phyloP scores from a whole-genome alignment of 2,329 filamentous ascomycete genomes.

The Capronia coronata region DNA sequence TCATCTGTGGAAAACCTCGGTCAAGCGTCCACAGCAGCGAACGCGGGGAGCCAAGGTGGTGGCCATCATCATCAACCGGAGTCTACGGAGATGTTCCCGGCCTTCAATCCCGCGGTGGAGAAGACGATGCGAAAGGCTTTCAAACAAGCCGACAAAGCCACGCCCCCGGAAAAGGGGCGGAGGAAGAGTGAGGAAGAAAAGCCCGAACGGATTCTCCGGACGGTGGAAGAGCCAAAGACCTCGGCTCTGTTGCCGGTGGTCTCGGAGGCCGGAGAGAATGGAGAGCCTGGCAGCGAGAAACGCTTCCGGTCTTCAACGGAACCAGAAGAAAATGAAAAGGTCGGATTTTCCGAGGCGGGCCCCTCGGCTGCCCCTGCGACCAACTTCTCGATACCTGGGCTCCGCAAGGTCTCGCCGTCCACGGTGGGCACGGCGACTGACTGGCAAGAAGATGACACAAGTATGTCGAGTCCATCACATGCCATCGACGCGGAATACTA shows the following conservation, averaged over 20 bases:
- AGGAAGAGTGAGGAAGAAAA: slow-evolving; percentile 51
- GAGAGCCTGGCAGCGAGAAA: slow-evolving; percentile 43
- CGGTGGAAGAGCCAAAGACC: slow-evolving; percentile 49
- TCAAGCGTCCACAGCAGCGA: slow-evolving; percentile 23
- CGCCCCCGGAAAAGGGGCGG: slow-evolving; percentile 35
- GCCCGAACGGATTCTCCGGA: slow-evolving; percentile 56
- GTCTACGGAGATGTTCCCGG: slow-evolving; percentile 28
- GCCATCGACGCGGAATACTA: slow-evolving; percentile 12
- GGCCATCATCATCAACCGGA: slow-evolving; percentile 10
- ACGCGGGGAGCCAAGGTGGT: slow-evolving; percentile 22
- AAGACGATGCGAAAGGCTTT: slow-evolving; percentile 56
- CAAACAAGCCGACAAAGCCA: slow-evolving; percentile 54
- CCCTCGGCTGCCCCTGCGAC: slow-evolving; percentile 4
- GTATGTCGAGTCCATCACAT: slow-evolving; percentile 13
- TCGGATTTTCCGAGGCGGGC: not conserved
- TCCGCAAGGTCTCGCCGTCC: slow-evolving; percentile 23
- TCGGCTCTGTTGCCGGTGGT: slow-evolving; percentile 70
- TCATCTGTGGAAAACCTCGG: slow-evolving; percentile 29
- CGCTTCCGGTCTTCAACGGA: slow-evolving; percentile 9
- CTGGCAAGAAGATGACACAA: slow-evolving; percentile 14
- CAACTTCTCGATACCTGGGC: slow-evolving; percentile 10
- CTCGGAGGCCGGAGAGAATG: slow-evolving; percentile 76
- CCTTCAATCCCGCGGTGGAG: slow-evolving; percentile 41
- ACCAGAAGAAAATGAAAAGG: not conserved
- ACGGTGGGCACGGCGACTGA: slow-evolving; percentile 18